Conservation (phyloP, 2,329 filamentous ascomycete species). For the Ophiostoma pallidulum region DNA sequence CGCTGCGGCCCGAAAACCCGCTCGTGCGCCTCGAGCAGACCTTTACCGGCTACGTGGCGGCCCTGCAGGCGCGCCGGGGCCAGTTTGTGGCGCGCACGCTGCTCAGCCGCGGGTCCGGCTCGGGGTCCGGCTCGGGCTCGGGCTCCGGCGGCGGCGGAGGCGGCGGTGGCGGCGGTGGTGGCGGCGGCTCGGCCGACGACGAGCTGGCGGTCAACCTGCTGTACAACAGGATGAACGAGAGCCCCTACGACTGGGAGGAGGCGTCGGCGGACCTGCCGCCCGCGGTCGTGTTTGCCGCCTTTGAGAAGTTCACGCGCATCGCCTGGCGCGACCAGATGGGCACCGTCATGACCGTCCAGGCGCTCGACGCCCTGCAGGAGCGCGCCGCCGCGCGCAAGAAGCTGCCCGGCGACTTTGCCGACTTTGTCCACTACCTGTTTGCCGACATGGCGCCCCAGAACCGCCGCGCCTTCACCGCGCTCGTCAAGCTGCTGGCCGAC, state of each 20-base stretch:
- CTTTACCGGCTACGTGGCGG: slow-evolving; percentile 72
- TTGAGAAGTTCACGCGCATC: slow-evolving; percentile 83
- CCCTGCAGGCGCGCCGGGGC: slow-evolving; percentile 75
- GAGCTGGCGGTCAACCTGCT: slow-evolving; percentile 78
- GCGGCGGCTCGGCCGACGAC: too few relatives aligned
- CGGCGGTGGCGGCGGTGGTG: too few relatives aligned
- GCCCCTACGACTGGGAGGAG: slow-evolving; percentile 65
- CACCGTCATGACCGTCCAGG: slow-evolving; percentile 63
- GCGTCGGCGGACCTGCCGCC: slow-evolving; percentile 65
- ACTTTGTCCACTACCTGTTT: slow-evolving; percentile 57
- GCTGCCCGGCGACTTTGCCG: slow-evolving; percentile 63
- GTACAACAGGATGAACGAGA: slow-evolving; percentile 80
- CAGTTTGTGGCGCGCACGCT: slow-evolving; percentile 74
- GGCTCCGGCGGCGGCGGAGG: too few relatives aligned
- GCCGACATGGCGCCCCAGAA: slow-evolving; percentile 60
- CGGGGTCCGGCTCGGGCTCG: too few relatives aligned
- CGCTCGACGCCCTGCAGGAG: slow-evolving; percentile 65
- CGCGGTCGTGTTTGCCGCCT: slow-evolving; percentile 81
- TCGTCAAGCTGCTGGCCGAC: slow-evolving; percentile 79
- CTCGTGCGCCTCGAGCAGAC: slow-evolving; percentile 72
- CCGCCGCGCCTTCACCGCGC: slow-evolving; percentile 66
- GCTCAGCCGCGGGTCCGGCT: slow-evolving; percentile 47
- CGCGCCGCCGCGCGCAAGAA: slow-evolving; percentile 45
- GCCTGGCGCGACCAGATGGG: slow-evolving; percentile 88
- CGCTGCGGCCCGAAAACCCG: slow-evolving; percentile 51